These are phyloP conservation scores for Lepidopterella palustris DNA, from an alignment of 495 filamentous ascomycete species.

Conservation along the genomic window DNA sequence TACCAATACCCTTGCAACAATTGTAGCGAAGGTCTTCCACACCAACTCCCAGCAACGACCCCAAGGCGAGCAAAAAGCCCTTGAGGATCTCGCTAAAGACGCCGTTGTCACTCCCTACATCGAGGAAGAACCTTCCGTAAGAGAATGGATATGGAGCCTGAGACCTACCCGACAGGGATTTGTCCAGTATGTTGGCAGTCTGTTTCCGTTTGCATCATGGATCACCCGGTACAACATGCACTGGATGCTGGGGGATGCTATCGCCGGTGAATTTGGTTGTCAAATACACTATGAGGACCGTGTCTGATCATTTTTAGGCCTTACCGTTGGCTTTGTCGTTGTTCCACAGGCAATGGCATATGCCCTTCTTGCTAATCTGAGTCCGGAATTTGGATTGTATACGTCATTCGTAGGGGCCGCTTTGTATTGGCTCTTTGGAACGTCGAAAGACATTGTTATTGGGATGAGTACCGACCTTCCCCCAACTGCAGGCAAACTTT, in stretches of 20 bases:
- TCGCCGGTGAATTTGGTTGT: conserved; percentile 63
- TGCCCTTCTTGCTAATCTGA: conserved; percentile 71
- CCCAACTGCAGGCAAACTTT: not conserved
- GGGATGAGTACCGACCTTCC: conserved; percentile 58
- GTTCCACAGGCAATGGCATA: conserved; percentile 98
- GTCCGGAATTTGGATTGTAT: conserved; percentile 80
- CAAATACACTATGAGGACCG: not conserved
- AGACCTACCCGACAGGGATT: conserved; percentile 51
- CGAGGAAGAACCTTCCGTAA: conserved; percentile 68
- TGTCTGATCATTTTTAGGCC: conserved; percentile 46
- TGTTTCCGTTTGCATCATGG: conserved; percentile 89
- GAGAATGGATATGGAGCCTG: conserved; percentile 62
- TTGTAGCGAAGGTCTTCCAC: conserved; percentile 9
- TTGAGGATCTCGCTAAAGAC: conserved; percentile 10
- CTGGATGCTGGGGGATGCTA: conserved; percentile 81
- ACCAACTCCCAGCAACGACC: not conserved
- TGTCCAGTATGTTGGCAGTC: conserved; percentile 51
- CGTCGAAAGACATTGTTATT: conserved; percentile 98
- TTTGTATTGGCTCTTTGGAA: conserved; percentile 97
- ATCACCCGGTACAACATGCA: conserved; percentile 79
- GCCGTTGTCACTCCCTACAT: no score
- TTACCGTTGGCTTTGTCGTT: conserved; percentile 92
- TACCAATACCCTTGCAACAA: no score
- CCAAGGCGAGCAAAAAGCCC: conserved; percentile 1
- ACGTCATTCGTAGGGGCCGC: conserved; percentile 96